phyloP scores from a whole-genome alignment of 208 protist genomes.

The Wallacemonas rigidus region DNA sequence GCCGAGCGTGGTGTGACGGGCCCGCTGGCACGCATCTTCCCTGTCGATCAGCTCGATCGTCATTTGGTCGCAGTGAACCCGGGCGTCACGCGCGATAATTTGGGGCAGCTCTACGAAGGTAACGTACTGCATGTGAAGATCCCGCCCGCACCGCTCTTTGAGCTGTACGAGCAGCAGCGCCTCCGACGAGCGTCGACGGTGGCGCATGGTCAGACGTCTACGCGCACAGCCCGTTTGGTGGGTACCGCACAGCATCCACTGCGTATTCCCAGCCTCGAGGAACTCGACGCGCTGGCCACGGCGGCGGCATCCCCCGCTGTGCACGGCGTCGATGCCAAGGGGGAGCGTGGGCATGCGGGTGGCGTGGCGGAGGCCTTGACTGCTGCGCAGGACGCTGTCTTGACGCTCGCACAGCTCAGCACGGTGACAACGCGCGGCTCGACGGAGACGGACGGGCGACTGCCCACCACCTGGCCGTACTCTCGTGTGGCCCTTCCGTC shows the following conservation, averaged over 20 bases:
- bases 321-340: not conserved
- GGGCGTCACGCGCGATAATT: slow-evolving; percentile 72
- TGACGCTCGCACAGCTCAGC: not conserved
- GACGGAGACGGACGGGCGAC: not conserved
- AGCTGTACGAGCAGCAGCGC: slow-evolving; percentile 2
- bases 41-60: slow-evolving; percentile 63
- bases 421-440: not conserved
- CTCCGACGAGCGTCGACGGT: not conserved
- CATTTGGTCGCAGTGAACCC: slow-evolving; percentile 81
- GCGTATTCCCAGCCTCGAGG: not conserved
- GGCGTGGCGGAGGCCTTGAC: not conserved
- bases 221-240: not conserved
- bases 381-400: not conserved
- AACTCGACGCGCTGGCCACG: not conserved
- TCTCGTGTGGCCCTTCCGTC: not conserved
- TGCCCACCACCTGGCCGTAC: not conserved
- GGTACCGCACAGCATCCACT: not conserved
- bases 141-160: slow-evolving; percentile 37
- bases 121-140: slow-evolving; percentile 84
- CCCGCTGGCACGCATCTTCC: slow-evolving; percentile 38
- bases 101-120: slow-evolving; percentile 61
- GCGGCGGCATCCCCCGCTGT: not conserved
- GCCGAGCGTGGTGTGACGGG: slow-evolving; percentile 31
- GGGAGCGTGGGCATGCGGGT: not conserved
- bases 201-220: not conserved